These are phyloP conservation scores for Solanum aculeatissimum DNA, from an alignment of 305 asterid genomes.

Conservation along the genomic window DNA sequence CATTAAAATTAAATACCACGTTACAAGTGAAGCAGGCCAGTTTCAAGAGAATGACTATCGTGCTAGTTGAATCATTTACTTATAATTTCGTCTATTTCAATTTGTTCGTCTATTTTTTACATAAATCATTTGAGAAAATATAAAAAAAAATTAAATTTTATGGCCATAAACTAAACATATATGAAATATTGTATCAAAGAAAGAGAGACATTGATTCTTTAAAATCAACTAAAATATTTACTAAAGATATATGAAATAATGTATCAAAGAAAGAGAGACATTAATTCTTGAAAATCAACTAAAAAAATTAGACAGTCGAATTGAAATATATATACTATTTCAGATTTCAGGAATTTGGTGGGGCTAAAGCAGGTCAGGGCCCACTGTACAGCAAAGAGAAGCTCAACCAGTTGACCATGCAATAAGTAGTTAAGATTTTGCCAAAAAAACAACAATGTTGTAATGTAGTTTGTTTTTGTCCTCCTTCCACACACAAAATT, in stretches of 20 bases:
- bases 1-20: background rate
- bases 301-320: too few relatives aligned
- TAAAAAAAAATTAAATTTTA: background rate
- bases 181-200: background rate
- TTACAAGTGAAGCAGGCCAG: background rate
- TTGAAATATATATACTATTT: background rate
- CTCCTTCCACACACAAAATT: background rate
- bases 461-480: background rate
- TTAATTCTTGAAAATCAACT: too few relatives aligned
- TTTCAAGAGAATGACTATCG: background rate
- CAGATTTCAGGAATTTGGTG: background rate
- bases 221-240: too few relatives aligned
- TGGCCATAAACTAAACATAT: background rate
- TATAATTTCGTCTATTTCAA: too few relatives aligned
- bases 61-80: background rate
- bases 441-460: background rate
- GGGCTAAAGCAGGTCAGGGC: background rate
- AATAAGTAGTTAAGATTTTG: slow-evolving; percentile 11
- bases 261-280: too few relatives aligned
- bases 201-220: too few relatives aligned
- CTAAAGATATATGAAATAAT: background rate
- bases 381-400: background rate
- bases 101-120: too few relatives aligned
- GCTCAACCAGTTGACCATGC: slow-evolving; percentile 15
- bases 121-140: too few relatives aligned